Evolutionary conservation across 805 yeast genomes (phyloP).

Genomic region (Wickerhamiella domercqiae): DNA sequence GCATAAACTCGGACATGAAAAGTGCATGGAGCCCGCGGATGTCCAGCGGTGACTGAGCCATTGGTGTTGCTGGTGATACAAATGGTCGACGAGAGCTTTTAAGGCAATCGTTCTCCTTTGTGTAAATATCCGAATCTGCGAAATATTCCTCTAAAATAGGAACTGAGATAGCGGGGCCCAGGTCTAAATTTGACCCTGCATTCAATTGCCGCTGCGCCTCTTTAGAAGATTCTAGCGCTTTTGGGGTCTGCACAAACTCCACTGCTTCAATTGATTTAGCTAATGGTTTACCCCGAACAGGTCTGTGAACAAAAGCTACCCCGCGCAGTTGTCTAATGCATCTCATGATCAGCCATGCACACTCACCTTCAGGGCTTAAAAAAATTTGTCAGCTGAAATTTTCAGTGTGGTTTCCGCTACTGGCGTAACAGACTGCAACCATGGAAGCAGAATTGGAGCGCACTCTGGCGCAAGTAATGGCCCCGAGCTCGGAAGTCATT

Average conservation of each 20-base stretch:
- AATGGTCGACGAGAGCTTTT: conserved; percentile 1
- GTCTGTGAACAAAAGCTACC: not conserved
- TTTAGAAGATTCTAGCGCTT: not conserved
- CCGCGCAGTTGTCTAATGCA: too few relatives aligned
- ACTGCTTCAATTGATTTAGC: not conserved
- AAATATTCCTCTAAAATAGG: conserved; percentile 10
- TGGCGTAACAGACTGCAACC: too few relatives aligned
- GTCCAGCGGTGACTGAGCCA: conserved; percentile 3
- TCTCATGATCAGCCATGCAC: too few relatives aligned
- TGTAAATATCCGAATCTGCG: conserved; percentile 7
- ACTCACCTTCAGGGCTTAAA: too few relatives aligned
- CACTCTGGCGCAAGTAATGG: conserved; percentile 60
- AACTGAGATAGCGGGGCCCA: conserved; percentile 6
- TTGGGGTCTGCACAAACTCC: not conserved
- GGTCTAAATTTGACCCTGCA: conserved; percentile 9
- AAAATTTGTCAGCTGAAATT: too few relatives aligned
- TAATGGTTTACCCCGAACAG: not conserved
- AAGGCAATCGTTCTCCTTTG: not conserved
- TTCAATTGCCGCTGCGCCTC: conserved; percentile 12
- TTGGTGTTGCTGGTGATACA: conserved; percentile 8
- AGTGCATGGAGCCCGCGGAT: conserved; percentile 7
- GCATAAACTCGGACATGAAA: conserved; percentile 5
- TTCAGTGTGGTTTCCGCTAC: too few relatives aligned
- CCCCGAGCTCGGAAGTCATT: conserved; percentile 68
- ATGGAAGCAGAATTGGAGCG: conserved; percentile 57